Conservation (phyloP, 768 basidiomycete genomes). For the Termitomyces sp. region DNA sequence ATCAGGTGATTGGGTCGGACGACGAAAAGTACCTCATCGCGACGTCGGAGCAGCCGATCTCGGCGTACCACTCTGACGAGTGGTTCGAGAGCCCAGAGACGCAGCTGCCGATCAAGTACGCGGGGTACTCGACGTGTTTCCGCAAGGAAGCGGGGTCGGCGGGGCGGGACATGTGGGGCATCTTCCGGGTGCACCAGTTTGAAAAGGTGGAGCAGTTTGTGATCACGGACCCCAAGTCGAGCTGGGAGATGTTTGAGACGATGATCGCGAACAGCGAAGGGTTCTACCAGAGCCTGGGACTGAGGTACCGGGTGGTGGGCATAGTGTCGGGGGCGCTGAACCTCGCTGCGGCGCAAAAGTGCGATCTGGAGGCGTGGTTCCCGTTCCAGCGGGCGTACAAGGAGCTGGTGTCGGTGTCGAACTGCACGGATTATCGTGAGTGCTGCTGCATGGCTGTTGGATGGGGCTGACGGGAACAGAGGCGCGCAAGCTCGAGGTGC, state of each 20-base stretch:
- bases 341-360: constrained; percentile 95
- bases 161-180: constrained; percentile 98
- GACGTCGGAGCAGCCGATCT: constrained; percentile 98
- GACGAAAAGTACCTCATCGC: constrained; percentile 99
- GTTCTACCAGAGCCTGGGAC: constrained; percentile 92
- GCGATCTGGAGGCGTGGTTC: constrained; percentile 98
- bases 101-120: constrained; percentile 89
- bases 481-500: constrained; percentile 86
- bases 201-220: constrained; percentile 99
- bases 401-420: constrained; percentile 96
- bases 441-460: constrained; percentile 28
- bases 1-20: constrained; percentile 79
- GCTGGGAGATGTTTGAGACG: constrained; percentile 88
- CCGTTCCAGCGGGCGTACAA: constrained; percentile 96
- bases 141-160: constrained; percentile 98
- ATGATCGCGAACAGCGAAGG: constrained; percentile 90
- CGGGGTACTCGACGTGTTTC: constrained; percentile 94
- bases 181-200: constrained; percentile 99
- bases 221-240: constrained; percentile 90
- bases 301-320: constrained; percentile 89
- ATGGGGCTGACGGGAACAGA: constrained; percentile 44
- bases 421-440: constrained; percentile 97
- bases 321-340: constrained; percentile 98
- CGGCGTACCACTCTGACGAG: constrained; percentile 91
- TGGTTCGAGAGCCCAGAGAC: constrained; percentile 94